Evolutionary conservation across 371 early-diverging fungal species (phyloP).

Genomic region (Capillidium heterosporum): DNA sequence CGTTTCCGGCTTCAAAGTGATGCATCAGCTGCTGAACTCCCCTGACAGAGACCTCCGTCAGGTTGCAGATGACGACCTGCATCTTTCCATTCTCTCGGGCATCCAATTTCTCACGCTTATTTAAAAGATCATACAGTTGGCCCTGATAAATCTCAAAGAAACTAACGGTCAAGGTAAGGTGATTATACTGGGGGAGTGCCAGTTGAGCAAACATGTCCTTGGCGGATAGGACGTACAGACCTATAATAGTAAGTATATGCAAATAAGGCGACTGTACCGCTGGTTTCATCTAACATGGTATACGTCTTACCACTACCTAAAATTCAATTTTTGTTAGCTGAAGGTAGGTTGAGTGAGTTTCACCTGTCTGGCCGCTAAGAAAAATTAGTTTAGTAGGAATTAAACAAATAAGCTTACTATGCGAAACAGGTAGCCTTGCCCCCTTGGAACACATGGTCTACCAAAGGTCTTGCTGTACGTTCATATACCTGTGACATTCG

Average conservation of each 20-base stretch:
- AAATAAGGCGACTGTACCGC: constrained; percentile 18
- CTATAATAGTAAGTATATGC: constrained; percentile 10
- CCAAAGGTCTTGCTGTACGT: constrained; percentile 79
- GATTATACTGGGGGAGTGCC: constrained; percentile 38
- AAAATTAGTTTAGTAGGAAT: not conserved
- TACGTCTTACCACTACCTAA: constrained; percentile 89
- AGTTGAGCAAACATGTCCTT: constrained; percentile 71
- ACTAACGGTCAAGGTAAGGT: constrained; percentile 63
- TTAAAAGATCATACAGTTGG: constrained; percentile 86
- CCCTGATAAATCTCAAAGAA: constrained; percentile 97
- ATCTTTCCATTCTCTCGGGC: constrained; percentile 93
- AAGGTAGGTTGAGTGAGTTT: constrained; percentile 1
- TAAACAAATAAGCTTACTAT: constrained; percentile 36
- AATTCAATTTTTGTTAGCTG: not conserved
- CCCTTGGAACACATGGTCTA: constrained; percentile 83
- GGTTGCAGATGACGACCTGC: constrained; percentile 72
- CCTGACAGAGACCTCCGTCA: constrained; percentile 61
- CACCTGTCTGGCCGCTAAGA: constrained; percentile 81
- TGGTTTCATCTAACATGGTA: constrained; percentile 84
- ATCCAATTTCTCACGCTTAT: constrained; percentile 61
- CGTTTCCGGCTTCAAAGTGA: constrained; percentile 81
- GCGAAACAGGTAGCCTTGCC: constrained; percentile 98
- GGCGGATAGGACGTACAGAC: constrained; percentile 83
- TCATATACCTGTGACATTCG: constrained; percentile 44
- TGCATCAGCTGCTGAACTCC: constrained; percentile 60